These are phyloP conservation scores for Cafeteria roenbergensis DNA, from an alignment of 108 stramenopile species.

Conservation along the genomic window DNA sequence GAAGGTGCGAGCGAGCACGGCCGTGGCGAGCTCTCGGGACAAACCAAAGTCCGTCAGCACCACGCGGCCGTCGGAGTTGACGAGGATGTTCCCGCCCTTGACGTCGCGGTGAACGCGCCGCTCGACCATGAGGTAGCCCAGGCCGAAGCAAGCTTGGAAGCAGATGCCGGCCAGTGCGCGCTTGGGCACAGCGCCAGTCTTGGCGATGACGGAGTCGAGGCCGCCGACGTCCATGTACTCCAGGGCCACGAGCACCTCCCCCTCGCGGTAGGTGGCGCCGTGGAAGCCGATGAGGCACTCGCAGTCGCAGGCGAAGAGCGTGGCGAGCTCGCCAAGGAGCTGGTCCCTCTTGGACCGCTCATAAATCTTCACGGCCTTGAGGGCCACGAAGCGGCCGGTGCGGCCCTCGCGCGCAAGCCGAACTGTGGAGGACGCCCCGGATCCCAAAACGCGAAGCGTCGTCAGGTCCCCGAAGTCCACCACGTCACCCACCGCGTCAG, in stretches of 20 bases:
- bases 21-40: constrained; percentile 31
- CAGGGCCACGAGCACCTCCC: constrained; percentile 45
- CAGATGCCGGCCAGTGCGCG: constrained; percentile 31
- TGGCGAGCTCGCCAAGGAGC: constrained; percentile 43
- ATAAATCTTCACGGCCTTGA: constrained; percentile 46
- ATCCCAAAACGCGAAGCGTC: background rate
- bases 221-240: constrained; percentile 52
- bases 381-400: background rate
- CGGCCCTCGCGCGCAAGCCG: background rate
- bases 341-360: constrained; percentile 37
- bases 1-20: constrained; percentile 45
- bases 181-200: constrained; percentile 40
- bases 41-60: constrained; percentile 34
- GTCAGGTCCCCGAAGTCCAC: background rate
- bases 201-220: constrained; percentile 4
- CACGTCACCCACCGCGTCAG: no score
- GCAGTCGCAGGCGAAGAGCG: constrained; percentile 44
- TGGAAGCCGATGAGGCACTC: constrained; percentile 38
- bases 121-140: constrained; percentile 39
- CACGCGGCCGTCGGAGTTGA: constrained; percentile 39
- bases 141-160: constrained; percentile 43
- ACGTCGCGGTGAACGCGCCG: constrained; percentile 45
- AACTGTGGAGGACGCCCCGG: background rate
- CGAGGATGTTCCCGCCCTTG: constrained; percentile 46
- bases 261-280: constrained; percentile 49